These are phyloP conservation scores for Microdochium nivale DNA, from an alignment of 2,329 filamentous ascomycete species.

Conservation along the genomic window DNA sequence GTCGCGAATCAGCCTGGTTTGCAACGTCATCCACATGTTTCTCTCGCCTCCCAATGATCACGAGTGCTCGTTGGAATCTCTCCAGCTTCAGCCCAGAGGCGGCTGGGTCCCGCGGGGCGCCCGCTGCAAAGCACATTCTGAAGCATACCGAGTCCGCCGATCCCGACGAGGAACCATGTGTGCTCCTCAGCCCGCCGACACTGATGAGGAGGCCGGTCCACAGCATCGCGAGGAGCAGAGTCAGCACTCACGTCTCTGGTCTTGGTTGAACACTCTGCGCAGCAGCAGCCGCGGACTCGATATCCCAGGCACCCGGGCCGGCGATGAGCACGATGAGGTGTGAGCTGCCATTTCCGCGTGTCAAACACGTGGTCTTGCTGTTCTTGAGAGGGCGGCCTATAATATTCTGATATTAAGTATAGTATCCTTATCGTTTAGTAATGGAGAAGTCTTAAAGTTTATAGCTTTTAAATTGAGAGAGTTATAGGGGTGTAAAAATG, in stretches of 20 bases:
- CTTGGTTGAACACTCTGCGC: neutral
- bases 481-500: no score
- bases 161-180: conserved; percentile 9
- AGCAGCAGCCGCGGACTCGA: conserved; percentile 6
- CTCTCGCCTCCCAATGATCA: conserved; percentile 7
- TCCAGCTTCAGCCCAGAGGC: conserved; percentile 1
- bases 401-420: no score
- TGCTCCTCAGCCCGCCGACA: conserved; percentile 2
- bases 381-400: neutral
- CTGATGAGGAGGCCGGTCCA: conserved; percentile 8
- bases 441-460: no score
- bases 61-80: conserved; percentile 2
- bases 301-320: conserved; percentile 3
- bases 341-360: conserved; percentile 7
- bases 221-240: conserved; percentile 1
- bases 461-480: no score
- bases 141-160: conserved; percentile 8
- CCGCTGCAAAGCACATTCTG: conserved; percentile 9
- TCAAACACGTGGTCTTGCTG: conserved; percentile 5
- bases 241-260: conserved; percentile 1
- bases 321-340: conserved; percentile 8
- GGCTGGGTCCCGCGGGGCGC: conserved; percentile 2
- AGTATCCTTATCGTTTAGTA: no score
- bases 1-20: neutral
- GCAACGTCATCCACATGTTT: conserved; percentile 3